Evolutionary conservation across 1,284 basidiomycete species (phyloP).

Genomic region (Ganoderma sp.): DNA sequence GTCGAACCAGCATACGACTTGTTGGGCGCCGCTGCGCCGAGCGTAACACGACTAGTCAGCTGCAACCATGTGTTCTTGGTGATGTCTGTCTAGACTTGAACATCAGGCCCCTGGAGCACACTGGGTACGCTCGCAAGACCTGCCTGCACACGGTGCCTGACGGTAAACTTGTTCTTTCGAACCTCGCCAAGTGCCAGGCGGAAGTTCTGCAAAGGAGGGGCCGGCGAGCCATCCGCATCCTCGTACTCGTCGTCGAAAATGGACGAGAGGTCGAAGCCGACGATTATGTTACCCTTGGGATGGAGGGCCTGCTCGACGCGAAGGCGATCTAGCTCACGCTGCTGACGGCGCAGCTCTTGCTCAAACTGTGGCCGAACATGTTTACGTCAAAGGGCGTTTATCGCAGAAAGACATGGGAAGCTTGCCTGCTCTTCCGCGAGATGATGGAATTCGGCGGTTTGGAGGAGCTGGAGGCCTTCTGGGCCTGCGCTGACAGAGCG

Average conservation of each 20-base stretch:
- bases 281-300: slow-evolving; percentile 38
- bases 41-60: slow-evolving; percentile 26
- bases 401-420: slow-evolving; percentile 8
- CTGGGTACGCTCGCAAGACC: slow-evolving; percentile 7
- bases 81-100: slow-evolving; percentile 34
- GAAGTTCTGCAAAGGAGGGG: slow-evolving; percentile 23
- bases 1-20: slow-evolving; percentile 23
- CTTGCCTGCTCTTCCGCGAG: slow-evolving; percentile 34
- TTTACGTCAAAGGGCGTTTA: slow-evolving; percentile 26
- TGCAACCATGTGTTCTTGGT: slow-evolving; percentile 37
- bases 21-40: slow-evolving; percentile 13
- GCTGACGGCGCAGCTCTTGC: slow-evolving; percentile 45
- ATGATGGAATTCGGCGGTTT: slow-evolving; percentile 29
- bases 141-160: slow-evolving; percentile 34
- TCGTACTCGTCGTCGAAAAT: slow-evolving; percentile 42
- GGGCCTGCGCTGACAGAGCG: slow-evolving; percentile 31
- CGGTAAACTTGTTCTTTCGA: slow-evolving; percentile 17
- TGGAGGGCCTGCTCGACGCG: slow-evolving; percentile 36
- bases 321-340: slow-evolving; percentile 38
- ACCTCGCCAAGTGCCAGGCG: slow-evolving; percentile 25
- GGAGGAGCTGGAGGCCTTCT: slow-evolving; percentile 33
- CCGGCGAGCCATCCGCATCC: slow-evolving; percentile 20
- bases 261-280: slow-evolving; percentile 57
- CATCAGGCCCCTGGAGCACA: slow-evolving; percentile 14
- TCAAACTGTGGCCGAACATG: slow-evolving; percentile 30